These are phyloP conservation scores for Zangia roseola DNA, from an alignment of 768 basidiomycete species.

Conservation along the genomic window DNA sequence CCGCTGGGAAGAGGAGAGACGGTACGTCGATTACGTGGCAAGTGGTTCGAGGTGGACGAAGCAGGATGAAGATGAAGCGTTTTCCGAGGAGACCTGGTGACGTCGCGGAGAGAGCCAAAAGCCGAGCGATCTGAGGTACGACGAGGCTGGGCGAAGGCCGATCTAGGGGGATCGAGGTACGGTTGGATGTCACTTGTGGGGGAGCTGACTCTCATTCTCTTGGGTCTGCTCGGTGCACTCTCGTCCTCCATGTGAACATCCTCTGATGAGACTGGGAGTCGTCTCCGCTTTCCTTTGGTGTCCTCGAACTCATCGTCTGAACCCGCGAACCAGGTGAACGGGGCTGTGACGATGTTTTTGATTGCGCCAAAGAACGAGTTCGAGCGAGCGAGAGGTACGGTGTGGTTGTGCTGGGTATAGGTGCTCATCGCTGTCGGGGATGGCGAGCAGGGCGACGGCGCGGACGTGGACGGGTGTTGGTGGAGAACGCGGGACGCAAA, in stretches of 20 bases:
- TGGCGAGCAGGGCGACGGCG: slow-evolving; percentile 18
- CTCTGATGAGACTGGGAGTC: slow-evolving; percentile 33
- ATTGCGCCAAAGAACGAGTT: slow-evolving; percentile 61
- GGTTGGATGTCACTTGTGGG: slow-evolving; percentile 40
- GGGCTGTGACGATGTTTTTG: slow-evolving; percentile 65
- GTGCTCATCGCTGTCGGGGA: slow-evolving; percentile 27
- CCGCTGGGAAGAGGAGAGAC: slow-evolving; percentile 40
- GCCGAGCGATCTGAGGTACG: slow-evolving; percentile 16
- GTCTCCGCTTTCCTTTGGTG: slow-evolving; percentile 55
- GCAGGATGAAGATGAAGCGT: slow-evolving; percentile 31
- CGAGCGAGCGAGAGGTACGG: slow-evolving; percentile 46
- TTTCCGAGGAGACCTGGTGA: slow-evolving; percentile 30
- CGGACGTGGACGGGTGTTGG: slow-evolving; percentile 20
- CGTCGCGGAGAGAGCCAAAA: slow-evolving; percentile 22
- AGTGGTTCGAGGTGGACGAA: slow-evolving; percentile 28
- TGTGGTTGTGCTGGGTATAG: slow-evolving; percentile 27
- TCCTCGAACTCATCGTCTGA: slow-evolving; percentile 50
- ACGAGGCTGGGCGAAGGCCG: slow-evolving; percentile 37
- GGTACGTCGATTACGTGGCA: slow-evolving; percentile 39
- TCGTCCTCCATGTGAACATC: slow-evolving; percentile 31
- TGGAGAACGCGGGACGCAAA: slow-evolving; percentile 19
- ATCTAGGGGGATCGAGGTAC: slow-evolving; percentile 56
- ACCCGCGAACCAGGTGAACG: slow-evolving; percentile 54
- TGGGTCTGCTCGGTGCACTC: slow-evolving; percentile 35
- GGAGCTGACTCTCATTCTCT: slow-evolving; percentile 55